Base-by-base conservation (phyloP, 257 asterid genomes). In the Buddleja alternifolia region DNA sequence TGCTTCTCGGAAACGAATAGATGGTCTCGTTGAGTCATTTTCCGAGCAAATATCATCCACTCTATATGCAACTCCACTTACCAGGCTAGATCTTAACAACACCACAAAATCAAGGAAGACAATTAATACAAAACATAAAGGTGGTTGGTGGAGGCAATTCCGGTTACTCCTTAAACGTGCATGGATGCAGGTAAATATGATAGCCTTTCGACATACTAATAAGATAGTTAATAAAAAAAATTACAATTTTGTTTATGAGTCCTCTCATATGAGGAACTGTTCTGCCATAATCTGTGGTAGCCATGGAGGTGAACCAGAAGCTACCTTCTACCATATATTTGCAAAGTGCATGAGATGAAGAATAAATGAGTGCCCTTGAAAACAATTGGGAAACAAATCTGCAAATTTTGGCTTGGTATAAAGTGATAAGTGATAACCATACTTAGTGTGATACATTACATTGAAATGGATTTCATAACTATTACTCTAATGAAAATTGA, bases 141-240 rank as follows among this genome's bases (percentile, higher is more conserved):
- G 85, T 80, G 86, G 91, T 65, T 87, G 96, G 96, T 87, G 92
- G 96, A 84, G 80, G 77, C 99, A 93, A 79, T 93, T 93, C 48
- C 55, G 71, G 58, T 76, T 93, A 57, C 97, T 93, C 73, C 90
- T 93, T 66, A 90, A 76, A 75, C 97, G 97, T 60, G 99, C 97
- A 29, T 93, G 97, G 99, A 85, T 90, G 99, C 99, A 93, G 92
- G 99, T 84, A 76, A 19, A 44, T 54, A 29, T 53, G 45, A 67
- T 32, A 39, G 24, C 19, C 45, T 73, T 63, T 57, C 39, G 52
- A 54, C 56, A 45, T 47, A 14, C 44, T 23, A 46, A 19, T 25
- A n/a, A 37, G 45, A 50, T 19, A 57, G 17, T 19, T 47, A n/a
- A 40, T 41, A 15, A 11, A 14, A 70, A 42, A 52, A 42, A 11